Conservation (phyloP, 2,329 filamentous ascomycete genomes). For the Curvularia spicifera region DNA sequence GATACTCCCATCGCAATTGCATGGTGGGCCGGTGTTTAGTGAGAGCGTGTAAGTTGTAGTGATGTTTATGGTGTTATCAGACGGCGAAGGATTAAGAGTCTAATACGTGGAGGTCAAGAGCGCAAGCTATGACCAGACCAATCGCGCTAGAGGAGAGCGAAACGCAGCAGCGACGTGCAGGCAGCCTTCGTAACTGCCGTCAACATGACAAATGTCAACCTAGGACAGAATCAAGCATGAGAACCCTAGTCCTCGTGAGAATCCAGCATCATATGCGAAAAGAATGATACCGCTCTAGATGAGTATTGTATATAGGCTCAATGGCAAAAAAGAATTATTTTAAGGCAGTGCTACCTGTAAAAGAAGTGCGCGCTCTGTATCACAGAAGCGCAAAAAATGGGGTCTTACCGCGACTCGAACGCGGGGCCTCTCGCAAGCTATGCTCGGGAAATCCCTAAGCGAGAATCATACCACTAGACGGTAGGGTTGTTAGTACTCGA, state of each 20-base stretch:
- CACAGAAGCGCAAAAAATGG: constrained; percentile 13
- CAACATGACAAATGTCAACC: background rate
- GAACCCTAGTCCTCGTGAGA: too few relatives aligned
- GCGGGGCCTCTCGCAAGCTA: constrained; percentile 36
- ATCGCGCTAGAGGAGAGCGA: background rate
- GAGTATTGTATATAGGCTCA: background rate
- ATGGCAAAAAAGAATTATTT: background rate
- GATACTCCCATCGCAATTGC: constrained; percentile 39
- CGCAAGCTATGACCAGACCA: constrained; percentile 9
- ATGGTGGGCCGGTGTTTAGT: constrained; percentile 13
- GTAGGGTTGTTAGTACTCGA: too few relatives aligned
- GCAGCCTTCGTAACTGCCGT: background rate
- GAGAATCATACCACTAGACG: constrained; percentile 71
- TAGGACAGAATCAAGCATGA: background rate
- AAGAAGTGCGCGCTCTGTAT: background rate
- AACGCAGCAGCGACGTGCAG: background rate
- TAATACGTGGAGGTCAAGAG: background rate
- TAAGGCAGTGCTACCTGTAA: background rate
- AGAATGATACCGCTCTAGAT: too few relatives aligned
- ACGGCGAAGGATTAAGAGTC: background rate
- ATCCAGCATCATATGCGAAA: too few relatives aligned
- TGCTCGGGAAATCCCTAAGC: constrained; percentile 61
- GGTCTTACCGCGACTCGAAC: constrained; percentile 40
- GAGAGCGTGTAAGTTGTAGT: background rate
- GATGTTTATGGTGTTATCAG: background rate